phyloP scores from a whole-genome alignment of 768 basidiomycete species.

The Wakefieldia striispora region DNA sequence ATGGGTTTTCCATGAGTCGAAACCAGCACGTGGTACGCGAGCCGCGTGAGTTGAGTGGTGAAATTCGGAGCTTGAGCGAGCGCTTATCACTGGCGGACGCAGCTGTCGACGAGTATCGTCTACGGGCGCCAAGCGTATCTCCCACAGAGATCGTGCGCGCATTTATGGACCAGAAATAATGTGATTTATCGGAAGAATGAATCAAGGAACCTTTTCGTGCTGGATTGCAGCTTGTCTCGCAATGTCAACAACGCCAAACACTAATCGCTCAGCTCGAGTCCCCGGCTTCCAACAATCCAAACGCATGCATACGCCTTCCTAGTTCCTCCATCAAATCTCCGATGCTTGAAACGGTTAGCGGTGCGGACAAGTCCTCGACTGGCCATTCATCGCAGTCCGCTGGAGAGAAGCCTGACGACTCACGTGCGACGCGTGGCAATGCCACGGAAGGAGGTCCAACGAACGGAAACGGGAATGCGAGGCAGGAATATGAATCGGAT shows the following conservation, averaged over 20 bases:
- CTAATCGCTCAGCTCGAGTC: background rate
- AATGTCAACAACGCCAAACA: conserved; percentile 20
- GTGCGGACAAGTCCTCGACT: background rate
- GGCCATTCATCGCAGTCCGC: background rate
- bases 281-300: background rate
- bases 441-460: conserved; percentile 4
- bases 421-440: background rate
- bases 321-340: background rate
- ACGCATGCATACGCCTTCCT: conserved; percentile 8
- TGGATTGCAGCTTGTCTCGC: too few relatives aligned
- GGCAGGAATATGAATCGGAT: background rate
- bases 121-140: too few relatives aligned
- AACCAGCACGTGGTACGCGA: too few relatives aligned
- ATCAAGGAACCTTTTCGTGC: too few relatives aligned
- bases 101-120: too few relatives aligned
- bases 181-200: too few relatives aligned
- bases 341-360: conserved; percentile 8
- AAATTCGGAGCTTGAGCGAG: too few relatives aligned
- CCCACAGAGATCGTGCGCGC: too few relatives aligned
- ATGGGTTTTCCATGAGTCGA: too few relatives aligned
- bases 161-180: too few relatives aligned
- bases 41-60: too few relatives aligned
- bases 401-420: conserved; percentile 2
- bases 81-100: too few relatives aligned
- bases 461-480: conserved; percentile 18